These are phyloP conservation scores for Rhizopus delemar DNA, from an alignment of 371 early-diverging fungal species.

Conservation along the genomic window DNA sequence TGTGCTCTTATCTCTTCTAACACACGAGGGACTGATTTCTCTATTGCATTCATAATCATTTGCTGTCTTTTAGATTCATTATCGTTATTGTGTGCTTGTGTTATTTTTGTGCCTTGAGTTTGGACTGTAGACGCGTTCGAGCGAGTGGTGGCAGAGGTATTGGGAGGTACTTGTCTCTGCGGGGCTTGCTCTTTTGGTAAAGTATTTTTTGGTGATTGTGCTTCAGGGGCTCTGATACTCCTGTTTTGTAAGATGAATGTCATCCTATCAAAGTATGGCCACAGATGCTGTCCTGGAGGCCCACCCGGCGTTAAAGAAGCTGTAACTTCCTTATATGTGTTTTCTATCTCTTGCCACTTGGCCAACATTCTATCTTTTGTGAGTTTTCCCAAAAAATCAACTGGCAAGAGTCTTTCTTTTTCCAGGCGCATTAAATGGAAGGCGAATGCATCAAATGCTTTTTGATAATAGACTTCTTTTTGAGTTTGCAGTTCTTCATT, in stretches of 20 bases:
- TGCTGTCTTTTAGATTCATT: not conserved
- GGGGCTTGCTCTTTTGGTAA: not conserved
- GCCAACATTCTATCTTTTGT: not conserved
- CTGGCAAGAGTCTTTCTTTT: not conserved
- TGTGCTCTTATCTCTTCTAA: not conserved
- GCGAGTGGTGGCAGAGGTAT: not conserved
- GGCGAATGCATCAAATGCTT: not conserved
- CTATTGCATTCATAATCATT: not conserved
- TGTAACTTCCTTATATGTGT: not conserved
- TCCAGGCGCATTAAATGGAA: not conserved
- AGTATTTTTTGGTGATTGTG: not conserved
- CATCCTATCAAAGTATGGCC: not conserved
- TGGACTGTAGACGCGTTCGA: not conserved
- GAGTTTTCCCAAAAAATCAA: not conserved
- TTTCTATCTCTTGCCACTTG: slow-evolving; percentile 4
- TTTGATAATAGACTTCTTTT: not conserved
- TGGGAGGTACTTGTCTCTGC: not conserved
- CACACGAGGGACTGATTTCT: not conserved
- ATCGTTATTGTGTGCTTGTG: not conserved
- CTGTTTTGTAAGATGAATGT: not conserved
- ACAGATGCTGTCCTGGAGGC: not conserved
- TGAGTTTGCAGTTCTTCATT: not conserved
- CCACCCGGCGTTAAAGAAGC: not conserved
- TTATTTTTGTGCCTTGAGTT: no score
- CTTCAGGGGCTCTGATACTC: not conserved